Conservation (phyloP, 1,284 basidiomycete species). For the Sporisorium sorghi region DNA sequence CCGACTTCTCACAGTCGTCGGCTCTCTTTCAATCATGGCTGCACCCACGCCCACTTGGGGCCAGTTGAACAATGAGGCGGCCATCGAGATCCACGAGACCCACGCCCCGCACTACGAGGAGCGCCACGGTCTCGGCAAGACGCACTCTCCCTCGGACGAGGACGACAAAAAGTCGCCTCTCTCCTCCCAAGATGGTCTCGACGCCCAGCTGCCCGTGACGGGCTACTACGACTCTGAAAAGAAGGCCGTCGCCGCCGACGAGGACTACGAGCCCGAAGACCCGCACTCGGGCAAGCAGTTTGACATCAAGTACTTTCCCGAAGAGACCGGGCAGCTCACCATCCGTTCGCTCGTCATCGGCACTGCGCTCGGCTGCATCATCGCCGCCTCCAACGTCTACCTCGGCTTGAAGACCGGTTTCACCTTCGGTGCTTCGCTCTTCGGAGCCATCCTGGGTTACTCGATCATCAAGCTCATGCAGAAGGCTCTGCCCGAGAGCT, state of each 20-base stretch:
- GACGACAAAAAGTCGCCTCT: conserved; percentile 51
- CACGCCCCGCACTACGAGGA: conserved; percentile 42
- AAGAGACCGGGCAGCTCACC: conserved; percentile 48
- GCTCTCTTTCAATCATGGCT: conserved; percentile 25
- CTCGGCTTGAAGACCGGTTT: conserved; percentile 78
- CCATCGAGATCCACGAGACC: conserved; percentile 51
- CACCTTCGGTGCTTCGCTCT: conserved; percentile 76
- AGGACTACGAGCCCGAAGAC: conserved; percentile 47
- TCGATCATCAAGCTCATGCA: conserved; percentile 77
- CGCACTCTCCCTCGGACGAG: conserved; percentile 14
- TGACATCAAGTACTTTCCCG: conserved; percentile 49
- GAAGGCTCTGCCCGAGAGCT: conserved; percentile 72
- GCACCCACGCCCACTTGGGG: conserved; percentile 46
- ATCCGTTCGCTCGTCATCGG: conserved; percentile 75
- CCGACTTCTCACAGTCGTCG: neutral
- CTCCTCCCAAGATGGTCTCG: conserved; percentile 39
- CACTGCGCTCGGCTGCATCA: conserved; percentile 75
- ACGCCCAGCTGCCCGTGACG: conserved; percentile 33
- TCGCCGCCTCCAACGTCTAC: conserved; percentile 77
- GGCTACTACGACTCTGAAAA: conserved; percentile 49
- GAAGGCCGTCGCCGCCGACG: conserved; percentile 38
- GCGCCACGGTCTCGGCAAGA: conserved; percentile 28
- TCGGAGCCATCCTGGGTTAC: conserved; percentile 77
- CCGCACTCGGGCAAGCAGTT: conserved; percentile 48
- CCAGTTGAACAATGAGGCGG: conserved; percentile 48